Base-by-base conservation (phyloP, 2,329 filamentous ascomycete species). In the Aspergillus texensis region DNA sequence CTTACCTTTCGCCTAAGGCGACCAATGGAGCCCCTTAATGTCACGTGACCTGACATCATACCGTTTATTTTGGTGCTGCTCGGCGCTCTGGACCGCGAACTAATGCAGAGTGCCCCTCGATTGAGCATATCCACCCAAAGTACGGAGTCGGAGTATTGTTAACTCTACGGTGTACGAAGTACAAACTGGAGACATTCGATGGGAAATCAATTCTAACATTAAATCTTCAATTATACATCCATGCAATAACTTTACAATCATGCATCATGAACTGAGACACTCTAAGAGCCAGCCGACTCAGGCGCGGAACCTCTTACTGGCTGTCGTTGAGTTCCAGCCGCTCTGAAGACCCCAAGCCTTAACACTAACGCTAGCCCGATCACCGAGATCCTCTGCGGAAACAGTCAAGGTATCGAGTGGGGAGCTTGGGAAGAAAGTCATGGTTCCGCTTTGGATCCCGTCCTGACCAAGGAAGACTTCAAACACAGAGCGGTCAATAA, bases 401-500 rank as follows among this genome's bases (percentile, higher is more conserved):
- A 56, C 64, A 0, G 70, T 69, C 24, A 71, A 65, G 9, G 72
- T 57, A 36, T 78, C 72, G 14, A 79, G 61, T 12, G 64, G 65
- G 3, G 78, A 71, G 2, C 77, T 75, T 0, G 86, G 81, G 70
- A 82, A 88, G 68, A 86, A 86, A 0, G 80, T 78, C 53, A 81
- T 78, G 2, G 84, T 87, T 0, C 75, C 85, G 36, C 77, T 79
- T 57, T 82, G 79, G 59, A 83, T 76, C 0, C 85, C 85, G n/a
- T 55, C 52, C 1, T 80, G 80, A 61, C 86, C 82, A 32, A 87
- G 62, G 66, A 86, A 87, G 3, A 87, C 74, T 70, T 88, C 86
- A 9, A 86, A 74, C 30, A 88, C 82, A 14, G 79, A 82, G 6
- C 84, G 77, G 69, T 88, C 86, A 5, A 87, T 77, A 3, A 88